phyloP scores from a whole-genome alignment of 768 basidiomycete genomes.

The Trametes cubensis region DNA sequence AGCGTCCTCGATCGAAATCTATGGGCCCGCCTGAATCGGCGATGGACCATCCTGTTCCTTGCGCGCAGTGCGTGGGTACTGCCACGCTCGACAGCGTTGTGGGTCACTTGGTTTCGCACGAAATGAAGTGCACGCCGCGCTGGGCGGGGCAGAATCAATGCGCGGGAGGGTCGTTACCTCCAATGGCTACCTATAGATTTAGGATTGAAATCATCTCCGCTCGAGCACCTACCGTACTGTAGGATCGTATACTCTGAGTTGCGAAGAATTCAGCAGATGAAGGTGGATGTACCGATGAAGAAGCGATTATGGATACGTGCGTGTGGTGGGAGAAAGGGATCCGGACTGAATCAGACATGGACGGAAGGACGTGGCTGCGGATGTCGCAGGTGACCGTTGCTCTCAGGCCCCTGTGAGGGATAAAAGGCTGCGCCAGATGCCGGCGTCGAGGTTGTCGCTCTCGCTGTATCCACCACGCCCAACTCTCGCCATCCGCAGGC shows the following conservation, averaged over 20 bases:
- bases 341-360: background rate
- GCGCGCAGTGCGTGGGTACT: too few species aligned
- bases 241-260: background rate
- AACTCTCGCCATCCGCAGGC: too few species aligned
- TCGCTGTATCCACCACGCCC: background rate
- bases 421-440: background rate
- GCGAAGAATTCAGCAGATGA: background rate
- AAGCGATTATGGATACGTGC: background rate
- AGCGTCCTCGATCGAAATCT: too few species aligned
- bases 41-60: too few species aligned
- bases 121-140: background rate
- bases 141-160: background rate
- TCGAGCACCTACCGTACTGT: background rate
- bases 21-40: too few species aligned
- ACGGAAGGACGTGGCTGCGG: conserved; percentile 1
- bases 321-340: background rate
- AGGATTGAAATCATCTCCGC: background rate
- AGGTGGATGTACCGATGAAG: too few species aligned
- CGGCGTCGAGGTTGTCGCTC: background rate
- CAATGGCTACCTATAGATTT: background rate
- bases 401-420: conserved; percentile 1
- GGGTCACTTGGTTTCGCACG: background rate
- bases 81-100: too few species aligned
- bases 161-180: background rate
- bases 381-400: conserved; percentile 6